Evolutionary conservation across 352 stramenopile species (phyloP).

Genomic region (Phytophthora ramorum): DNA sequence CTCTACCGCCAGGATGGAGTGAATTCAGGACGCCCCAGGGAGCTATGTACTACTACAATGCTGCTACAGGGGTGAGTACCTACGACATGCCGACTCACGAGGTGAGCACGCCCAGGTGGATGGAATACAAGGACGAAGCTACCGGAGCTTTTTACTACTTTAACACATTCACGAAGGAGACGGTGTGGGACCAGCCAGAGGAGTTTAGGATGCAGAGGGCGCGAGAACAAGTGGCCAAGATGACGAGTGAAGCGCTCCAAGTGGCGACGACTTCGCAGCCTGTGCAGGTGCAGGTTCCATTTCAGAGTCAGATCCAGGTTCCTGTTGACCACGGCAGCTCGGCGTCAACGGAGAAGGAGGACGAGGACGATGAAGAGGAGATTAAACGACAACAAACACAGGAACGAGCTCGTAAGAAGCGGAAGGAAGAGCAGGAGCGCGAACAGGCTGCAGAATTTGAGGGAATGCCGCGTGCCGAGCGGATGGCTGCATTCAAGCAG

Average conservation of each 20-base stretch:
- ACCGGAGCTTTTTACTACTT: slow-evolving; percentile 85
- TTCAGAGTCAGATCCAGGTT: slow-evolving; percentile 6
- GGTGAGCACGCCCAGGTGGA: slow-evolving; percentile 43
- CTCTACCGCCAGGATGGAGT: slow-evolving; percentile 64
- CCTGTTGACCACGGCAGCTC: slow-evolving; percentile 4
- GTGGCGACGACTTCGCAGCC: slow-evolving; percentile 13
- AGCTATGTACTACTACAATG: slow-evolving; percentile 70
- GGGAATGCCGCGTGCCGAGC: slow-evolving; percentile 54
- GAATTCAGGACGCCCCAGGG: slow-evolving; percentile 66
- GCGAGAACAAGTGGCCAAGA: slow-evolving; percentile 70
- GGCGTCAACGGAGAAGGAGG: slow-evolving; percentile 29
- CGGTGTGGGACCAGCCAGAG: slow-evolving; percentile 85
- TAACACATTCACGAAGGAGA: slow-evolving; percentile 73
- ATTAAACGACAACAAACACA: slow-evolving; percentile 28
- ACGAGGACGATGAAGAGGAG: slow-evolving; percentile 44
- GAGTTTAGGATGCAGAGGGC: slow-evolving; percentile 81
- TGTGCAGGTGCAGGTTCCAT: slow-evolving; percentile 1
- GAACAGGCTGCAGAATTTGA: slow-evolving; percentile 52
- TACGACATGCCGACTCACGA: slow-evolving; percentile 50
- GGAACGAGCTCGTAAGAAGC: slow-evolving; percentile 41
- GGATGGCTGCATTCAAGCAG: slow-evolving; percentile 69
- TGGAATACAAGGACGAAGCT: slow-evolving; percentile 82
- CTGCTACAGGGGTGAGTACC: slow-evolving; percentile 61
- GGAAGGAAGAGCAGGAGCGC: slow-evolving; percentile 53
- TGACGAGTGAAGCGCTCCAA: slow-evolving; percentile 47